Evolutionary conservation across 179 eudicot species (phyloP).

Genomic region (Silene vulgaris): DNA sequence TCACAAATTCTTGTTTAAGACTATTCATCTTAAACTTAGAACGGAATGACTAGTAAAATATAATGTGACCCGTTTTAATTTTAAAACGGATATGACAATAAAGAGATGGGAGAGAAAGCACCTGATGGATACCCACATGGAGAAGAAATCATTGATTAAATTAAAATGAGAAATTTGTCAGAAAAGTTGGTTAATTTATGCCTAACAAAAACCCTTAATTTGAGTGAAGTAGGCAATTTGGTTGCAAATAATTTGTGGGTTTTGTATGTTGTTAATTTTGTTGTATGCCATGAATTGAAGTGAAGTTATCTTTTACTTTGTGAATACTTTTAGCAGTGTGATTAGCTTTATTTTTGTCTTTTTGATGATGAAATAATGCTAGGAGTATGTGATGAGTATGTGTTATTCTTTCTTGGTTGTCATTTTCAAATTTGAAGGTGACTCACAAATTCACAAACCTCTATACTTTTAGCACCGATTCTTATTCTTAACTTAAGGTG

Average conservation of each 20-base stretch:
- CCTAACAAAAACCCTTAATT: background rate
- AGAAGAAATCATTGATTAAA: background rate
- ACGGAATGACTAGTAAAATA: no score
- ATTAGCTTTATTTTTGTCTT: background rate
- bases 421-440: conserved; percentile 1
- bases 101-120: background rate
- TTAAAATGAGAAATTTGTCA: background rate
- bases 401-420: background rate
- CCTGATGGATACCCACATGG: background rate
- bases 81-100: no score
- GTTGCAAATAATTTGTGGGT: background rate
- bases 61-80: no score
- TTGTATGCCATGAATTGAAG: background rate
- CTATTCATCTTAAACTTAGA: no score
- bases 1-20: background rate
- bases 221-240: background rate
- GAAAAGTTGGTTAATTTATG: background rate
- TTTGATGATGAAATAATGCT: background rate
- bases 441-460: background rate
- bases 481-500: no score
- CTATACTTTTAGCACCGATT: no score
- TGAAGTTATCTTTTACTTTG: background rate
- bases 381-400: background rate
- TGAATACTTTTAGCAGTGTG: background rate
- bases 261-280: background rate